A percentile compares a stretch with the other conserved stretches of the same genome.
Evolutionary conservation across 2,329 filamentous ascomycete genomes (phyloP).

Genomic region (Exophiala alcalophila): DNA sequence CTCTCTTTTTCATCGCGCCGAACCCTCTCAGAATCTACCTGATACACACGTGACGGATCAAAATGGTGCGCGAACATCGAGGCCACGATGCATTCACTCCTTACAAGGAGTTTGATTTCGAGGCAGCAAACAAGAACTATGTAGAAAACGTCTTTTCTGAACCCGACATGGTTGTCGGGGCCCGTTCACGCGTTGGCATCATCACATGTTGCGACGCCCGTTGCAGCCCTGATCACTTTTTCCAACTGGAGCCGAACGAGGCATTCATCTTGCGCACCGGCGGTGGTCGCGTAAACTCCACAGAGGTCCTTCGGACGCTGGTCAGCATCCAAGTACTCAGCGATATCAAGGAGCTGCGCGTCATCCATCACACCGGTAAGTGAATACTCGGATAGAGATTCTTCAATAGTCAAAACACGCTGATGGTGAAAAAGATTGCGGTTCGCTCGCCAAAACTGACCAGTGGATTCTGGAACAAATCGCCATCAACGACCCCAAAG

Average conservation of each 20-base stretch:
- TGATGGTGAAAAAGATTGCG: not conserved
- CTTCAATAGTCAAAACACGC: not conserved
- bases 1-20: no score
- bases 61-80: no score
- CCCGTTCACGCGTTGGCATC: slow-evolving; percentile 28
- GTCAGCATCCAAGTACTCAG: not conserved
- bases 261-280: slow-evolving; percentile 3
- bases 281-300: not conserved
- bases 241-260: not conserved
- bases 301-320: not conserved
- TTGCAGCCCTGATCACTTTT: slow-evolving; percentile 3
- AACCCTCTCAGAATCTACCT: no score
- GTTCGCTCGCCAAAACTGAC: not conserved
- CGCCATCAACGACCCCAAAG: slow-evolving; percentile 1
- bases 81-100: not conserved
- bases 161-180: slow-evolving; percentile 38
- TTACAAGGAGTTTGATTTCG: slow-evolving; percentile 1
- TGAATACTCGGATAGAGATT: not conserved
- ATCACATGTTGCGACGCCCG: slow-evolving; percentile 3
- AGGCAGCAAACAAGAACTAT: slow-evolving; percentile 3
- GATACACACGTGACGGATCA: no score
- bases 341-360: slow-evolving; percentile 3
- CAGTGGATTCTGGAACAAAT: not conserved
- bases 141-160: not conserved
- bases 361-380: slow-evolving; percentile 9